Evolutionary conservation across 139 green algal species (phyloP), one percentile per base, ranked within the genome.

Genomic region (Chlamydomonas incerta): DNA sequence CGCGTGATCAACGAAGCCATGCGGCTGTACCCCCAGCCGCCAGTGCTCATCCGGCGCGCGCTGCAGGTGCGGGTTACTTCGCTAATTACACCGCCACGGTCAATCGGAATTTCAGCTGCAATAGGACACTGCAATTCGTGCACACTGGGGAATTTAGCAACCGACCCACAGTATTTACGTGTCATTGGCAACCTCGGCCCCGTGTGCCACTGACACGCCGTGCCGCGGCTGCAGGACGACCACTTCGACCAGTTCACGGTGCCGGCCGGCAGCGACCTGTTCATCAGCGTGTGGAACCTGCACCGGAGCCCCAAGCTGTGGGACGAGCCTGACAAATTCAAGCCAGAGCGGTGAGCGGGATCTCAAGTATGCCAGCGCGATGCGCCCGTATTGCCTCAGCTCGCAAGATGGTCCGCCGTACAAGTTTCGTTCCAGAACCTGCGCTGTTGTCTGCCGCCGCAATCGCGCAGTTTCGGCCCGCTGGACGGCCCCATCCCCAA

Each of bases 11-110:
- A 95, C 75, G 96, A 98, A 91, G 60, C 89, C 28, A 98, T 99
- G 96, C 92, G 96, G 28, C 88, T 99, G 65, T 99, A 99, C 93
- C 97, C 97, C 20, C 97, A 99, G 92, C 97, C 97, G 24, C 97
- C 97, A 13, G 97, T 99, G 81, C 97, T 99, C 65, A 98, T 99
- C 80, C 89, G 96, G 28, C 75, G 96, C 6, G 91, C 92, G 28
- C 34, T 96, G 47, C 82, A 95, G 77, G 77, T 83, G 37, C 21
- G 74, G n/a, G n/a, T n/a, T n/a, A n/a, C n/a, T n/a, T n/a, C n/a
- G n/a, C n/a, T n/a, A n/a, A n/a, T n/a, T n/a, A n/a, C n/a, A n/a
- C n/a, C n/a, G n/a, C n/a, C n/a, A n/a, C n/a, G n/a, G n/a, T n/a
- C n/a, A n/a, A n/a, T n/a, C n/a, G n/a, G n/a, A n/a, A n/a, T n/a